These are phyloP conservation scores for Globisporangium echinulatum DNA, from an alignment of 352 stramenopile species.

Conservation along the genomic window DNA sequence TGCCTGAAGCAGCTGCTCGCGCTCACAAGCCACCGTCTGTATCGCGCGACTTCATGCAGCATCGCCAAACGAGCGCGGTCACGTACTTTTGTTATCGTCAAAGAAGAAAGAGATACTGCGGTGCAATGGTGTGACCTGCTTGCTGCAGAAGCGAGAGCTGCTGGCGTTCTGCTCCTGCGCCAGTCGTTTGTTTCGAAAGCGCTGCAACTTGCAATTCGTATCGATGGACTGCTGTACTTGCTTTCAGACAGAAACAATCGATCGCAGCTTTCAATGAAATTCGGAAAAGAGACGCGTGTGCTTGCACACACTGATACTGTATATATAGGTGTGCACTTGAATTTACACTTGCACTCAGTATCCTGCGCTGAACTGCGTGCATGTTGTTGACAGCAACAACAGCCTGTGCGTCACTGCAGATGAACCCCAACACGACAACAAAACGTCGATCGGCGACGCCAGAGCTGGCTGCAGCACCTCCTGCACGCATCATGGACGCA, in stretches of 20 bases:
- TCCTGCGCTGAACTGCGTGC: background rate
- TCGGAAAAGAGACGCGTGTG: background rate
- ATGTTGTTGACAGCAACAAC: background rate
- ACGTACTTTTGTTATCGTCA: conserved; percentile 83
- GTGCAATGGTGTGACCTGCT: no score
- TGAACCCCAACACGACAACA: background rate
- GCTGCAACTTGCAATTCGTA: background rate
- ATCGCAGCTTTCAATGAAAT: no score
- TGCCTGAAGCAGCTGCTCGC: no score
- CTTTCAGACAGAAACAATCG: no score
- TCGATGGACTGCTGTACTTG: background rate
- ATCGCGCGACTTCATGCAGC: background rate
- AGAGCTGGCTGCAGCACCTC: background rate
- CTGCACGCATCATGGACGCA: background rate
- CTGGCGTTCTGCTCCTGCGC: background rate
- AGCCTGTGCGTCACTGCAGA: background rate
- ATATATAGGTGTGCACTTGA: no score
- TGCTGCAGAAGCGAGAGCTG: background rate
- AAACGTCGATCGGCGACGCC: background rate
- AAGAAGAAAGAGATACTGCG: conserved; percentile 76
- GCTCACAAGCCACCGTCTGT: background rate
- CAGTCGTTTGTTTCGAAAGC: conserved; percentile 1
- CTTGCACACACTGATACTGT: background rate
- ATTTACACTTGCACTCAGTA: background rate
- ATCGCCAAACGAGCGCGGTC: background rate